phyloP scores from a whole-genome alignment of 805 yeast genomes.

The Clavispora asparagi region DNA sequence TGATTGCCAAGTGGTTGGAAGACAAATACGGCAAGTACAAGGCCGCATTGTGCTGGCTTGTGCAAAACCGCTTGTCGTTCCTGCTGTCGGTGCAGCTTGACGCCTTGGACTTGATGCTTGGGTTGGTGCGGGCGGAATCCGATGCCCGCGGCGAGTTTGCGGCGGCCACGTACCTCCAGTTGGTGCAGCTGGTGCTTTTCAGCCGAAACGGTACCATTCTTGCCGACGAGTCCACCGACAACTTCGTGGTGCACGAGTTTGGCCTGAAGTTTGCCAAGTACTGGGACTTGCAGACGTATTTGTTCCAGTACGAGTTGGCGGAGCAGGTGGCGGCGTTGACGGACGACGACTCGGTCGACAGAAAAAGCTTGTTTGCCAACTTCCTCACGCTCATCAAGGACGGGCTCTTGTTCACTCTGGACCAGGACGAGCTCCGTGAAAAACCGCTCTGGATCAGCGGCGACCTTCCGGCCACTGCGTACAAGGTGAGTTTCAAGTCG shows the following conservation, averaged over 20 bases:
- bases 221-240: conserved; percentile 44
- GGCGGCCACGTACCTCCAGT: conserved; percentile 40
- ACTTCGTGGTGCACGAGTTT: conserved; percentile 52
- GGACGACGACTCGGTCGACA: background rate
- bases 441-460: conserved; percentile 23
- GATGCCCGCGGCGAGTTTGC: conserved; percentile 56
- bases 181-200: conserved; percentile 28
- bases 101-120: conserved; percentile 50
- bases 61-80: conserved; percentile 36
- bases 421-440: conserved; percentile 27
- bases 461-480: conserved; percentile 33
- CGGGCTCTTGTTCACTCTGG: conserved; percentile 18
- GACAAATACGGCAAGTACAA: conserved; percentile 55
- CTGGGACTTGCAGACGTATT: conserved; percentile 78
- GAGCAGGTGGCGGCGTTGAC: conserved; percentile 3
- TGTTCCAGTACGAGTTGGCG: conserved; percentile 42
- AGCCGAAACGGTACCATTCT: conserved; percentile 33
- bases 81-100: conserved; percentile 51
- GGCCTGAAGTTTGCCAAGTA: conserved; percentile 46
- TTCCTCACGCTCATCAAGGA: conserved; percentile 33
- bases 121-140: conserved; percentile 53
- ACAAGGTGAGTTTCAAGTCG: conserved; percentile 47
- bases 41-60: conserved; percentile 33
- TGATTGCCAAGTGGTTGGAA: conserved; percentile 60
- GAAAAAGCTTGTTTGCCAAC: conserved; percentile 27